A percentile compares a stretch with the other conserved stretches of the same genome.
Evolutionary conservation across 345 rosid species (phyloP).

Genomic region (Syzygium aromaticum): DNA sequence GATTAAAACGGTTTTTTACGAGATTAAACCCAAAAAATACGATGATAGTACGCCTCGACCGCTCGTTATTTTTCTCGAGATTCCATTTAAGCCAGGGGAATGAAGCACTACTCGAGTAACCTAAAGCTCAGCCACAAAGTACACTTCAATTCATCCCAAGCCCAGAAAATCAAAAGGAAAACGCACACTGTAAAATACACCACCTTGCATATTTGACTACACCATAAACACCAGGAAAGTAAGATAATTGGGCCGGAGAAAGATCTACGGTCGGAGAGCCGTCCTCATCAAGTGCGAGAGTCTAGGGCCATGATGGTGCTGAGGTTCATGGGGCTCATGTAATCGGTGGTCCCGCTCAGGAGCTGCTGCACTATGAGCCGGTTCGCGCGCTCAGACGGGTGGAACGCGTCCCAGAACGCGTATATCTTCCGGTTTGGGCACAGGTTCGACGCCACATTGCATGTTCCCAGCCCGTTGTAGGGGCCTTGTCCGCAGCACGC

Average conservation of each 20-base stretch:
- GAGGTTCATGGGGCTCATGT: constrained; percentile 40
- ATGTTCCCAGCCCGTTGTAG: constrained; percentile 33
- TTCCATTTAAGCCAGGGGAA: neutral
- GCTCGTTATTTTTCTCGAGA: neutral
- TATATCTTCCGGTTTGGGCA: constrained; percentile 25
- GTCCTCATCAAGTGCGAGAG: neutral
- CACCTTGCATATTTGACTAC: neutral
- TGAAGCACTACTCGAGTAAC: neutral
- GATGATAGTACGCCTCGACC: neutral
- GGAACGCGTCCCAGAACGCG: constrained; percentile 38
- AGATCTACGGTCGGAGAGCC: neutral
- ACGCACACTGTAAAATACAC: neutral
- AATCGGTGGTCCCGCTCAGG: constrained; percentile 11
- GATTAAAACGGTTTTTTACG: too few species aligned
- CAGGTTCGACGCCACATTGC: constrained; percentile 19
- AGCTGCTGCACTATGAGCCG: constrained; percentile 17
- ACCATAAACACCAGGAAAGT: neutral
- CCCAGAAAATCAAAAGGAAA: neutral
- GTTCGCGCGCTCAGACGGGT: constrained; percentile 31
- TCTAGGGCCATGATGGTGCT: constrained; percentile 35
- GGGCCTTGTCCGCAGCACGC: constrained; percentile 52
- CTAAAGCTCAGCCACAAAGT: neutral
- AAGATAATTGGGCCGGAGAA: neutral
- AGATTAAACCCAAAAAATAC: neutral
- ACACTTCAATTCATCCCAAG: neutral